Evolutionary conservation across 2,329 filamentous ascomycete genomes (phyloP).

Genomic region (Claviceps citrina): DNA sequence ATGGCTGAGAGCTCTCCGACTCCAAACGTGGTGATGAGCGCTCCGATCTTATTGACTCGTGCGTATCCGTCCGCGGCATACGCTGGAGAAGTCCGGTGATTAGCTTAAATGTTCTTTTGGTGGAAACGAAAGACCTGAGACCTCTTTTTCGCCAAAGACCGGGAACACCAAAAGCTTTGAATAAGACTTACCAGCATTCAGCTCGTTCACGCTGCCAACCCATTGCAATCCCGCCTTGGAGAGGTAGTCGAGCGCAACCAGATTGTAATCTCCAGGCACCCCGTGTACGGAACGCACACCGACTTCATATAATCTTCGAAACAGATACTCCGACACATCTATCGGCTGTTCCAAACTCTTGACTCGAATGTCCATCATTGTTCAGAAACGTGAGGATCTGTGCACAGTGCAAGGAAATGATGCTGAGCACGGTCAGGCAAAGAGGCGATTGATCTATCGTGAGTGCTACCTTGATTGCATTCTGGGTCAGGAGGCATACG

Average conservation of each 20-base stretch:
- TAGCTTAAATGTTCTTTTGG: constrained; percentile 3
- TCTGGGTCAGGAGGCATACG: background rate
- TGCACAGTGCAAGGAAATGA: background rate
- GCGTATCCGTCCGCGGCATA: constrained; percentile 74
- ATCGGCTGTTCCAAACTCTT: constrained; percentile 32
- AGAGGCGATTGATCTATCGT: too few relatives aligned
- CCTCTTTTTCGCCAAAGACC: too few relatives aligned
- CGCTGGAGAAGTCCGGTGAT: constrained; percentile 25
- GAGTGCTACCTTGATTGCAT: background rate
- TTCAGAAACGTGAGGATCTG: background rate
- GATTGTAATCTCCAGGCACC: constrained; percentile 60
- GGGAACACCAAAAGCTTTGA: background rate
- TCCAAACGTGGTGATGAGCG: constrained; percentile 61
- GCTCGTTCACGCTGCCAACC: constrained; percentile 57
- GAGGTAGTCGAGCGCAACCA: constrained; percentile 52
- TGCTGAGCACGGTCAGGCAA: too few relatives aligned
- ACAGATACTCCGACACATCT: constrained; percentile 54
- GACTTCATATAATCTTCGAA: constrained; percentile 46
- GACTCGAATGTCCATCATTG: constrained; percentile 24
- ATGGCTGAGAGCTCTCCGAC: constrained; percentile 60
- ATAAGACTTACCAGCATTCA: constrained; percentile 46
- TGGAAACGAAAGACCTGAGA: too few relatives aligned
- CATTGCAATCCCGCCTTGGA: constrained; percentile 42
- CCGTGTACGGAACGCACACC: constrained; percentile 52
- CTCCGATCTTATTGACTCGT: constrained; percentile 53